These are phyloP conservation scores for Metschnikowia gruessii DNA, from an alignment of 805 yeast genomes.

Conservation along the genomic window DNA sequence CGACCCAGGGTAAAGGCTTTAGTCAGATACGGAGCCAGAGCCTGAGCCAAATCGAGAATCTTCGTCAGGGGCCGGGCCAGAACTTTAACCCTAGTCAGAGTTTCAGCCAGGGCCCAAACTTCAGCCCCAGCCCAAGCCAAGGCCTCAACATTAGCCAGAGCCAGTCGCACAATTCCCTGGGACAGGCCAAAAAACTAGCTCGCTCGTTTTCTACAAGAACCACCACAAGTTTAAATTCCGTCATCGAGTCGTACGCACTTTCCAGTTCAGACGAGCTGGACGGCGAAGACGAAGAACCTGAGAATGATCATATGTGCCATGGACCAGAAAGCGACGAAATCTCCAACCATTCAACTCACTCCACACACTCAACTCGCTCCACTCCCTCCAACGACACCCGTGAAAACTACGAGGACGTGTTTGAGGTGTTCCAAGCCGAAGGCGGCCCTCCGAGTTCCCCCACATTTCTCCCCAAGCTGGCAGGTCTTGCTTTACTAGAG, in stretches of 20 bases:
- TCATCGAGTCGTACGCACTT: constrained; percentile 14
- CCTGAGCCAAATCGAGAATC: too few species aligned
- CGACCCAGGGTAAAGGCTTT: too few species aligned
- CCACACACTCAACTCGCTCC: too few species aligned
- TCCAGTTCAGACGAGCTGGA: constrained; percentile 13
- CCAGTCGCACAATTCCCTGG: background rate
- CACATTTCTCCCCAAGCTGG: background rate
- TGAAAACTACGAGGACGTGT: constrained; percentile 1
- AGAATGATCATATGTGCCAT: too few species aligned
- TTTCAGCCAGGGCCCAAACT: too few species aligned
- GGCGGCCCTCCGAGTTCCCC: background rate
- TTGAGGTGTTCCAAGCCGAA: constrained; percentile 3
- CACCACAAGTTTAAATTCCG: constrained; percentile 10
- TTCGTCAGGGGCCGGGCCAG: too few species aligned
- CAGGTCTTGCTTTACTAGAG: background rate
- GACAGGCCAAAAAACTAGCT: background rate
- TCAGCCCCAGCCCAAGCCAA: too few species aligned
- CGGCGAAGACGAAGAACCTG: background rate
- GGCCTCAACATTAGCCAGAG: too few species aligned
- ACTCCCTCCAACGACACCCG: too few species aligned
- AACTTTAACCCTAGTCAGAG: too few species aligned
- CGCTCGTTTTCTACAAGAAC: constrained; percentile 2
- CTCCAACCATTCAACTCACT: background rate
- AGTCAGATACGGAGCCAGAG: too few species aligned
- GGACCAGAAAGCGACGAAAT: too few species aligned